phyloP scores from a whole-genome alignment of 2,329 filamentous ascomycete genomes.

The Clonostachys solani region DNA sequence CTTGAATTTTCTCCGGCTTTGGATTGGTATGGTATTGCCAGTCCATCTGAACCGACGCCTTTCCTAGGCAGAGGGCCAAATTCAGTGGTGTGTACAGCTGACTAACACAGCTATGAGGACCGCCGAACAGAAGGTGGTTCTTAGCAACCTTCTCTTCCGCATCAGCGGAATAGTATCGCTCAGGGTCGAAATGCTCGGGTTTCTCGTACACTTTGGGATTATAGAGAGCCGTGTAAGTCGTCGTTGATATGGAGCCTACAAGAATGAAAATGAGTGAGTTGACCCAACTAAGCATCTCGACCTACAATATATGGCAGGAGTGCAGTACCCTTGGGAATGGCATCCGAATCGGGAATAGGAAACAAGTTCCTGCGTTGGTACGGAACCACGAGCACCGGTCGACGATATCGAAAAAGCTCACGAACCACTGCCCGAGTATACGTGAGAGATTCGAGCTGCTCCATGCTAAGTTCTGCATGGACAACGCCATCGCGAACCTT shows the following conservation, averaged over 20 bases:
- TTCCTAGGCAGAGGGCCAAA: slow-evolving; percentile 84
- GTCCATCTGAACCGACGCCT: slow-evolving; percentile 80
- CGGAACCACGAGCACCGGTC: slow-evolving; percentile 95
- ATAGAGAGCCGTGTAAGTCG: slow-evolving; percentile 84
- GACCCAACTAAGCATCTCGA: background rate
- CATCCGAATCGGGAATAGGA: slow-evolving; percentile 82
- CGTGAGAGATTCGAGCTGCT: slow-evolving; percentile 80
- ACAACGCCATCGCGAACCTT: slow-evolving; percentile 70
- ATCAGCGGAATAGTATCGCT: slow-evolving; percentile 85
- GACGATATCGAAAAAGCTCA: slow-evolving; percentile 88
- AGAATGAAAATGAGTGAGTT: background rate
- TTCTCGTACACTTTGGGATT: slow-evolving; percentile 90
- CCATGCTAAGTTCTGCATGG: slow-evolving; percentile 68
- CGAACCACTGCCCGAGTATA: slow-evolving; percentile 92
- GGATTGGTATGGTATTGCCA: slow-evolving; percentile 88
- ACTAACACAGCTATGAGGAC: slow-evolving; percentile 93
- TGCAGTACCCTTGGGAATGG: slow-evolving; percentile 74
- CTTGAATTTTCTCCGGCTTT: slow-evolving; percentile 88
- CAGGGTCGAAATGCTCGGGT: slow-evolving; percentile 84
- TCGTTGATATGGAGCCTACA: slow-evolving; percentile 83
- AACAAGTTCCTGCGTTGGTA: slow-evolving; percentile 94
- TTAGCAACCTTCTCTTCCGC: slow-evolving; percentile 82
- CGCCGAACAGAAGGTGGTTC: slow-evolving; percentile 96
- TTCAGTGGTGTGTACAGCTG: slow-evolving; percentile 90
- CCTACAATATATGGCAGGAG: background rate